Conservation (phyloP, 805 yeast genomes). For the Metschnikowia hibisci region DNA sequence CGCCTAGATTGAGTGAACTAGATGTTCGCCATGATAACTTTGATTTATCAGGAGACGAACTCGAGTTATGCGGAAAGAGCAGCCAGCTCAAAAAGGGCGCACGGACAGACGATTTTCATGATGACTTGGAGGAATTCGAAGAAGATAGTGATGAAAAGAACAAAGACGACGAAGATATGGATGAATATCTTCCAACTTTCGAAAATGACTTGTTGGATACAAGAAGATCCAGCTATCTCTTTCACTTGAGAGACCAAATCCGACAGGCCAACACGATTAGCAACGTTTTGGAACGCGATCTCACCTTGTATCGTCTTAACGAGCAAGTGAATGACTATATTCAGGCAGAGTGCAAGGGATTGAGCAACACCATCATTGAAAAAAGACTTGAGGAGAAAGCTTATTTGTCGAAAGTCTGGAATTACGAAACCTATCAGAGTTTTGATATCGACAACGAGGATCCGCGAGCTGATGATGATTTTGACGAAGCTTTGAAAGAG, state of each 20-base stretch:
- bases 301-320: conserved; percentile 30
- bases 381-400: conserved; percentile 32
- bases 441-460: conserved; percentile 37
- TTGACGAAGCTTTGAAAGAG: conserved; percentile 41
- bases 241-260: conserved; percentile 32
- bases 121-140: conserved; percentile 28
- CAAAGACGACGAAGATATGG: conserved; percentile 24
- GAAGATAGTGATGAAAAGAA: conserved; percentile 16
- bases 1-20: conserved; percentile 36
- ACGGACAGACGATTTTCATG: conserved; percentile 20
- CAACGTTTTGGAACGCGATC: conserved; percentile 33
- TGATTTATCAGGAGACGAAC: conserved; percentile 31
- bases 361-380: conserved; percentile 30
- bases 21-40: conserved; percentile 31
- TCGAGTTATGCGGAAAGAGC: conserved; percentile 27
- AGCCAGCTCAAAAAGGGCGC: conserved; percentile 20
- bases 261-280: conserved; percentile 31
- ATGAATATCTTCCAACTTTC: conserved; percentile 18
- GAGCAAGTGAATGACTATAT: conserved; percentile 31
- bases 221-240: conserved; percentile 19
- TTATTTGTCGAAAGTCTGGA: conserved; percentile 34
- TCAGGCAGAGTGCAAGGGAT: conserved; percentile 30
- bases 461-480: conserved; percentile 20
- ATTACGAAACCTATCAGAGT: conserved; percentile 37
- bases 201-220: conserved; percentile 9